phyloP scores from a whole-genome alignment of 2,329 filamentous ascomycete species.

The Madurella mycetomatis region DNA sequence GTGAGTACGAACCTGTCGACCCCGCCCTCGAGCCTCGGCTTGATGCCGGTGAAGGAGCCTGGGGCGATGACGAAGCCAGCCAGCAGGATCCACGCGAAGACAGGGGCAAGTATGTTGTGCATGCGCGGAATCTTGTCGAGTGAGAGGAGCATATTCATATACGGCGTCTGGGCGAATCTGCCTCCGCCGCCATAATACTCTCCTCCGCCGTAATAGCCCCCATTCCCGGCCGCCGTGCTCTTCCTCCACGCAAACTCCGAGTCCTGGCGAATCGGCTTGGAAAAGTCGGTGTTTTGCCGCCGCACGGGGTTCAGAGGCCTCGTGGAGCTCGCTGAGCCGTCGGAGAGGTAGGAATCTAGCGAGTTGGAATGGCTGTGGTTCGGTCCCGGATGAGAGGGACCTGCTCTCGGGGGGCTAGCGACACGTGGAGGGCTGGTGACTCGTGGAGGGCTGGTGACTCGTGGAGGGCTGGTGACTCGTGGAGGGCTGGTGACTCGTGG shows the following conservation, averaged over 20 bases:
- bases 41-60: slow-evolving; percentile 45
- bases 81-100: slow-evolving; percentile 47
- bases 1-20: slow-evolving; percentile 7
- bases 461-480: background rate
- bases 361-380: slow-evolving; percentile 11
- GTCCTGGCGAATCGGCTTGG: background rate
- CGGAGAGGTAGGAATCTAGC: slow-evolving; percentile 4
- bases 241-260: background rate
- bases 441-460: background rate
- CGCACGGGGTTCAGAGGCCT: background rate
- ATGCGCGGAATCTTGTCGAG: slow-evolving; percentile 42
- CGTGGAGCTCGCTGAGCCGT: slow-evolving; percentile 7
- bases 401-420: background rate
- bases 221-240: background rate
- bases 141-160: slow-evolving; percentile 44
- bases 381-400: background rate
- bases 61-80: slow-evolving; percentile 51
- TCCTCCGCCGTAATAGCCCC: background rate
- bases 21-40: slow-evolving; percentile 5
- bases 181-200: background rate
- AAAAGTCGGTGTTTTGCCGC: slow-evolving; percentile 5
- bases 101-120: slow-evolving; percentile 44
- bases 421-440: background rate
- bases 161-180: slow-evolving; percentile 28
- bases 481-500: background rate